These are phyloP conservation scores for Cryptococcus depauperatus DNA, from an alignment of 1,284 basidiomycete genomes.

Conservation along the genomic window DNA sequence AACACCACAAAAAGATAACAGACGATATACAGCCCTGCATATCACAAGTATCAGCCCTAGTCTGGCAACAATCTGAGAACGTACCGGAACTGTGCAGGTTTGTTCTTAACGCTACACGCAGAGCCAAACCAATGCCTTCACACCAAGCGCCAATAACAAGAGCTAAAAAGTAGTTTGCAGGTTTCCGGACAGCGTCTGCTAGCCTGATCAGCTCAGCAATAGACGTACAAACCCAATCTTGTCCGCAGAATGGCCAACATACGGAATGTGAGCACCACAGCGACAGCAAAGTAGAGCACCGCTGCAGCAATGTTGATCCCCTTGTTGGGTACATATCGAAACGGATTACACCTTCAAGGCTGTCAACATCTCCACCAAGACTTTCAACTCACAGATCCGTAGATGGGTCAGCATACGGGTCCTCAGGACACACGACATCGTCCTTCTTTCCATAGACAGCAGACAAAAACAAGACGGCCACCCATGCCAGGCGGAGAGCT, in stretches of 20 bases:
- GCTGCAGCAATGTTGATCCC: constrained; percentile 53
- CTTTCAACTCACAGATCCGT: constrained; percentile 6
- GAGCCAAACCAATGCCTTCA: constrained; percentile 39
- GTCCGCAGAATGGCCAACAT: constrained; percentile 23
- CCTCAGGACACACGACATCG: constrained; percentile 8
- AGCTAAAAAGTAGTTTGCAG: constrained; percentile 56
- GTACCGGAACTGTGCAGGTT: constrained; percentile 32
- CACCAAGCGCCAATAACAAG: constrained; percentile 59
- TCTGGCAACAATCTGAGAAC: not conserved
- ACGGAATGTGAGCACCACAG: constrained; percentile 50
- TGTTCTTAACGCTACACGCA: constrained; percentile 44
- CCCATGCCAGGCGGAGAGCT: no score
- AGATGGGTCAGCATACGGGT: constrained; percentile 8
- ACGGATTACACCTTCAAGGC: constrained; percentile 34
- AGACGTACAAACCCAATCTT: no score
- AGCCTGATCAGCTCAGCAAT: not conserved
- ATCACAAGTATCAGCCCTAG: not conserved
- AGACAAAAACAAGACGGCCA: no score
- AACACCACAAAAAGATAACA: constrained; percentile 58
- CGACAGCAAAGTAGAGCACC: constrained; percentile 50
- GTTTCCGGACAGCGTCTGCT: constrained; percentile 3
- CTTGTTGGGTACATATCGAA: constrained; percentile 57
- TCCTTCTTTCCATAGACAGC: no score
- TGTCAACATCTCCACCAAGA: not conserved
- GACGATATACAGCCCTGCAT: constrained; percentile 49